Evolutionary conservation across 306 rosid genomes (phyloP), one percentile per base, ranked within the genome.

Genomic region (Vigna hirtella): DNA sequence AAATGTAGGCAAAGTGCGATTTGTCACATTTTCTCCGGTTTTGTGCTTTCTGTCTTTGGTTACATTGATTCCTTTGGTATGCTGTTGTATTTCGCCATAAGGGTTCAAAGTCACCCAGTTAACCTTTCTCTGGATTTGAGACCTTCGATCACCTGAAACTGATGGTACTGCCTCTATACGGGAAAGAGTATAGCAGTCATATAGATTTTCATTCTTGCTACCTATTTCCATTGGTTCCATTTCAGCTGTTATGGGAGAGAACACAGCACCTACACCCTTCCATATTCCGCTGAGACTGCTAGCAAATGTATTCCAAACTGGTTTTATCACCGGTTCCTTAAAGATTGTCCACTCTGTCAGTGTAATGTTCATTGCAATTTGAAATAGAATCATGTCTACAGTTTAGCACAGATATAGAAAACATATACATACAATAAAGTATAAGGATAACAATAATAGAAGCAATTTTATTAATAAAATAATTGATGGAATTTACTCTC

Each of bases 91-190:
- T 86, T 95, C 98, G 18, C 98, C 98, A 36, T 74, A 76, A 72
- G 98, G 97, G 83, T 95, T 95, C 79, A 95, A 80, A 51, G 98
- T 92, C 78, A 95, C 98, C 98, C 98, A 92, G 83, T 95, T 90
- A 69, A 86, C 89, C 82, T 82, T 89, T 86, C 97, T 89, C 45
- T 68, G 84, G 68, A 95, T 85, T 73, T 87, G 90, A 77, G 91
- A 84, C 5, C 87, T 78, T 42, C 0, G 71, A 72, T 68, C 89
- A 65, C 83, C 83, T 10, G 93, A 81, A 34, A 80, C 36, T 6
- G 89, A 87, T 14, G 91, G 96, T 47, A 86, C 77, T 26, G 74
- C 87, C 83, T 89, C 90, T 58, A 95, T 80, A 72, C 70, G 74
- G 47, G 98, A 89, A 80, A 88, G 79, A 51, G 91, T 95, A 84